Evolutionary conservation across 176 grass and related monocot species (phyloP).

Genomic region (Tillandsia fasciculata): DNA sequence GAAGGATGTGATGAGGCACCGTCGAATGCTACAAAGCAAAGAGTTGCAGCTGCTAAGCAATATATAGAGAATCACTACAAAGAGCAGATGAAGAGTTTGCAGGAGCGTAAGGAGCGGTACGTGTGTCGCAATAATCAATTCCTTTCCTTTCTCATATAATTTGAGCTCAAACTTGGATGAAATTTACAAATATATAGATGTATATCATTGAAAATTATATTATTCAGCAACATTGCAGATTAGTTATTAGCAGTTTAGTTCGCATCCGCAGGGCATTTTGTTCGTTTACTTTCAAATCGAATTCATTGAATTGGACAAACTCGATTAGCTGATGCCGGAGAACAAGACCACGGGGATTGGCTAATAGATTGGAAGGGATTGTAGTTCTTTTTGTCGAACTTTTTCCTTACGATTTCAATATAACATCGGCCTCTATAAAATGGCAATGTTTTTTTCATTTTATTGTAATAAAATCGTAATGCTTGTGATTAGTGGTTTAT

Average conservation of each 20-base stretch:
- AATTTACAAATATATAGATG: neutral
- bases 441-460: no score
- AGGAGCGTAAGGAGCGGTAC: conserved; percentile 86
- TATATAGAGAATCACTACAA: conserved; percentile 99
- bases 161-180: no score
- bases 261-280: neutral
- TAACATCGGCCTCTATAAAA: no score
- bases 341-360: no score
- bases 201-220: neutral
- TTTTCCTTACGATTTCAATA: no score
- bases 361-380: no score
- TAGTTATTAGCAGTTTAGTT: neutral
- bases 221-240: neutral
- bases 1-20: conserved; percentile 49
- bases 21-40: conserved; percentile 76
- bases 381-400: no score
- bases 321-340: no score
- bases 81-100: conserved; percentile 84
- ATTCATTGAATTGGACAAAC: no score
- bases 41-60: conserved; percentile 65
- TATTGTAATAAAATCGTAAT: no score
- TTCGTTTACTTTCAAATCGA: no score
- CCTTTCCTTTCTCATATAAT: neutral
- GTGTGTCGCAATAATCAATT: neutral
- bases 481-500: no score